These are phyloP conservation scores for Leishmania amazonensis DNA, from an alignment of 208 protist species.

Conservation along the genomic window DNA sequence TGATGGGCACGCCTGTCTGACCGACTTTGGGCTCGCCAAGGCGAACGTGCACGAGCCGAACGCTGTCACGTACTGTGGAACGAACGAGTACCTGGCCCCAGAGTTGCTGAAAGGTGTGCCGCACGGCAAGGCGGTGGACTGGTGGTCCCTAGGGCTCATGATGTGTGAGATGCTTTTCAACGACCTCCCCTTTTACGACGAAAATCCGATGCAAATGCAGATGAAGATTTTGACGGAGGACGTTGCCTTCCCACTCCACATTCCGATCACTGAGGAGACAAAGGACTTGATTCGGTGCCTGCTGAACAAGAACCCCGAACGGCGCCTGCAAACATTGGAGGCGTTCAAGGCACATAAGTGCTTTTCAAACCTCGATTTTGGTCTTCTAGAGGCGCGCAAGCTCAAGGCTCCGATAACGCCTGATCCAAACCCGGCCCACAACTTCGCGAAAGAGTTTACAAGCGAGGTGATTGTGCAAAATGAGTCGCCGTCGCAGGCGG, in stretches of 20 bases:
- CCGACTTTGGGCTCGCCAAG: constrained; percentile 92
- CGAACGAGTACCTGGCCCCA: constrained; percentile 91
- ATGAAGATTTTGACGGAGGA: constrained; percentile 75
- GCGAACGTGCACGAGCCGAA: constrained; percentile 64
- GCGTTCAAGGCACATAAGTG: constrained; percentile 87
- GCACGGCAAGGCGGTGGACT: constrained; percentile 96
- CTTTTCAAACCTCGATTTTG: constrained; percentile 80
- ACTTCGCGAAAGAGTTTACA: constrained; percentile 87
- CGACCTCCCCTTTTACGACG: constrained; percentile 94
- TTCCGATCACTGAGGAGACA: constrained; percentile 52
- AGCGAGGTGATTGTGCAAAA: constrained; percentile 34
- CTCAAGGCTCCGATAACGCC: constrained; percentile 77
- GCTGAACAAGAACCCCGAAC: constrained; percentile 79
- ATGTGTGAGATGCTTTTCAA: constrained; percentile 97
- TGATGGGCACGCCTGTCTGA: constrained; percentile 87
- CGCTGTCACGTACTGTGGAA: constrained; percentile 90
- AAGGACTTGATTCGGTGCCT: constrained; percentile 80
- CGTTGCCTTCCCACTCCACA: constrained; percentile 58
- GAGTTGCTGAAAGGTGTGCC: constrained; percentile 91
- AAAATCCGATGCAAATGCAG: constrained; percentile 87
- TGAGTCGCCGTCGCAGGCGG: constrained; percentile 31
- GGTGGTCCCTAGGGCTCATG: constrained; percentile 97
- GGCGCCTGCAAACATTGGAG: constrained; percentile 75
- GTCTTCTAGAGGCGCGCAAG: constrained; percentile 61
- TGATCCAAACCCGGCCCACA: constrained; percentile 62